These are phyloP conservation scores for Carex parvula DNA, from an alignment of 176 grass and related monocot species.

Conservation along the genomic window DNA sequence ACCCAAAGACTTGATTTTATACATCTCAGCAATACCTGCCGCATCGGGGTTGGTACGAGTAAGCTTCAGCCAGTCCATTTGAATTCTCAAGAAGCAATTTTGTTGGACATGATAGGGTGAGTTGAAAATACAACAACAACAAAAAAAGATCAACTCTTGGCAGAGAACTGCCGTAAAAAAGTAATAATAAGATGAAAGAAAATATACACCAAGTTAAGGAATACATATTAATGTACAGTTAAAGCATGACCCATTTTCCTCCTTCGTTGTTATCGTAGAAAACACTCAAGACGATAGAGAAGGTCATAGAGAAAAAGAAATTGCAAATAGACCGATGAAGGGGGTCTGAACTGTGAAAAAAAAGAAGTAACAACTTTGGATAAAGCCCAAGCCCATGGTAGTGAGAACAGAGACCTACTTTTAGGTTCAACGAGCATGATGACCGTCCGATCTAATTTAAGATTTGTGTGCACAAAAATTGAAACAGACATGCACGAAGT, in stretches of 20 bases:
- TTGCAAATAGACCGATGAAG: no score
- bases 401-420: no score
- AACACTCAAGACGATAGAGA: no score
- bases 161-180: not conserved
- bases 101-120: not conserved
- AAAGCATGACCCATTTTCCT: not conserved
- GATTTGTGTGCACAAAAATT: no score
- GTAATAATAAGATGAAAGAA: not conserved
- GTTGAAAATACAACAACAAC: not conserved
- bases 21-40: slow-evolving; percentile 40
- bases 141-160: not conserved
- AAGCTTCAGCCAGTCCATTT: slow-evolving; percentile 89
- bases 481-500: no score
- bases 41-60: slow-evolving; percentile 78
- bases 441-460: no score
- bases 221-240: not conserved
- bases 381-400: no score
- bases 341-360: no score
- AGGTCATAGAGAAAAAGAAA: no score
- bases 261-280: no score
- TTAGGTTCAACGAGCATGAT: no score
- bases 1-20: not conserved
- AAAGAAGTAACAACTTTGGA: no score
- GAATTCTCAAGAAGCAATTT: not conserved
- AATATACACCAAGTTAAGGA: not conserved